Evolutionary conservation across 1,284 basidiomycete genomes (phyloP).

Genomic region (Rhizoctonia solani): DNA sequence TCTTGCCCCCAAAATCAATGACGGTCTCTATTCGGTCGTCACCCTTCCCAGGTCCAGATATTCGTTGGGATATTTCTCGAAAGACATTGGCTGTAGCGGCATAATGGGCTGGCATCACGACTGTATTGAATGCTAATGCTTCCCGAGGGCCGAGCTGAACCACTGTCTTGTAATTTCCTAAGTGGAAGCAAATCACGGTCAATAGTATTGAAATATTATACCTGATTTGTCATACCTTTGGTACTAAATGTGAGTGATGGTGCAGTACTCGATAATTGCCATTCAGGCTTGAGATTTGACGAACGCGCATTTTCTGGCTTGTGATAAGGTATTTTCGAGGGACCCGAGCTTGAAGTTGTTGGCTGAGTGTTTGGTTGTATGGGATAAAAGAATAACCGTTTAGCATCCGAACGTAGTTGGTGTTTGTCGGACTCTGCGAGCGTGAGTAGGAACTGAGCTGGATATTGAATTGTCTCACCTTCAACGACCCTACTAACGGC

Average conservation of each 20-base stretch:
- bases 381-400: conserved; percentile 60
- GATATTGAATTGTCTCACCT: conserved; percentile 55
- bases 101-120: conserved; percentile 51
- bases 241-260: conserved; percentile 34
- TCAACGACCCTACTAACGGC: conserved; percentile 45
- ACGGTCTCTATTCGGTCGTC: conserved; percentile 37
- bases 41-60: conserved; percentile 38
- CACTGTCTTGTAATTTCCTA: conserved; percentile 48
- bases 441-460: conserved; percentile 41
- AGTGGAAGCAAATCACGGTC: conserved; percentile 57
- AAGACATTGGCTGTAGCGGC: conserved; percentile 49
- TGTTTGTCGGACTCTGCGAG: conserved; percentile 64
- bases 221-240: conserved; percentile 56
- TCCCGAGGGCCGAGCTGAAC: conserved; percentile 33
- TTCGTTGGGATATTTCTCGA: conserved; percentile 45
- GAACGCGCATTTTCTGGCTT: conserved; percentile 5
- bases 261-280: conserved; percentile 50
- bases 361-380: conserved; percentile 38
- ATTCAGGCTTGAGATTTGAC: not conserved
- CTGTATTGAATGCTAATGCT: conserved; percentile 48
- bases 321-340: not conserved
- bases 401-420: conserved; percentile 66
- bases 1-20: conserved; percentile 49
- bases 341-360: conserved; percentile 31
- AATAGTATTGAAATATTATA: not conserved